Evolutionary conservation across 148 eudicot species (phyloP).

Genomic region (Bassia scoparia): DNA sequence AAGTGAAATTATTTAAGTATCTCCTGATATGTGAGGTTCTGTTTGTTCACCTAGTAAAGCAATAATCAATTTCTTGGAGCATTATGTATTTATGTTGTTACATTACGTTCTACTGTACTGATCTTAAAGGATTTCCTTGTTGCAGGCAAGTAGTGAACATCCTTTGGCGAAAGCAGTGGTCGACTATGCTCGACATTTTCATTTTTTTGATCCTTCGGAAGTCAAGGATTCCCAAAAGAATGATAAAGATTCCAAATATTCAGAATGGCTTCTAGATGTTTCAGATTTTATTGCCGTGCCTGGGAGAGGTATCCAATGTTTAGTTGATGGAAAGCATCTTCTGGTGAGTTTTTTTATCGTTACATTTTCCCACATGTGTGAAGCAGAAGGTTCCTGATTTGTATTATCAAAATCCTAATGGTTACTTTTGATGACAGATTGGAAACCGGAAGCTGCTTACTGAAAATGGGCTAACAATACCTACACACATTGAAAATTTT

Average conservation of each 20-base stretch:
- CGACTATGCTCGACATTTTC: constrained; percentile 94
- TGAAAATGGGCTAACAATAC: constrained; percentile 60
- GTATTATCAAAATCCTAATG: neutral
- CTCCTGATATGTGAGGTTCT: neutral
- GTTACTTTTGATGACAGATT: constrained; percentile 45
- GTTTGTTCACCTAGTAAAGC: neutral
- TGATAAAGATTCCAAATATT: constrained; percentile 35
- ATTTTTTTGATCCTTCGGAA: constrained; percentile 68
- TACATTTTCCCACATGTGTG: neutral
- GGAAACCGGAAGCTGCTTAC: constrained; percentile 78
- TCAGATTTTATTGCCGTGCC: constrained; percentile 77
- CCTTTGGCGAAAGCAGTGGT: constrained; percentile 85
- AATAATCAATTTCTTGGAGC: neutral
- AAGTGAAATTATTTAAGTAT: neutral
- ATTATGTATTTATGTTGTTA: no score
- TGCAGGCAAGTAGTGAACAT: constrained; percentile 96
- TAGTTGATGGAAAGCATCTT: constrained; percentile 50
- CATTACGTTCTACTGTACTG: neutral
- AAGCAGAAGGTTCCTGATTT: neutral
- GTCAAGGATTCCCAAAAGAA: constrained; percentile 37
- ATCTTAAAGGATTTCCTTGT: constrained; percentile 14
- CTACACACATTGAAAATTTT: constrained; percentile 47
- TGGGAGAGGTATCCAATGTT: constrained; percentile 81
- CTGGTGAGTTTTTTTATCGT: constrained; percentile 51
- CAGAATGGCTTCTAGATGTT: constrained; percentile 85